Evolutionary conservation across 208 protist genomes (phyloP).

Genomic region (Endotrypanum monterogeii): DNA sequence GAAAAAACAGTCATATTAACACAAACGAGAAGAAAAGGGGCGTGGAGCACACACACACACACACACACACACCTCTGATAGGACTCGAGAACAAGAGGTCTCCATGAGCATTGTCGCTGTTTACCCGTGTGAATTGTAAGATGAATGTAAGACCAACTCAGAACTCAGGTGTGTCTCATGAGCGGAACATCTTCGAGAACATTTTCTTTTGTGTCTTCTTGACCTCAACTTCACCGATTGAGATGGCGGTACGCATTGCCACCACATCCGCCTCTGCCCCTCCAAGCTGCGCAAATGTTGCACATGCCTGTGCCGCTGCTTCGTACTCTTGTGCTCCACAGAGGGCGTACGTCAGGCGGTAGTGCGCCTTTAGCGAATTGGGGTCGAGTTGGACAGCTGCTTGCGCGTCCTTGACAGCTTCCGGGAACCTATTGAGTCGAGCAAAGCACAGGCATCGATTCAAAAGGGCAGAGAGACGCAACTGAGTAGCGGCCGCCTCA

Average conservation of each 20-base stretch:
- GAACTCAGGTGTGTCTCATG: slow-evolving; percentile 7
- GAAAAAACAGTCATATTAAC: not conserved
- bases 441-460: slow-evolving; percentile 68
- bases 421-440: slow-evolving; percentile 35
- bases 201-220: slow-evolving; percentile 51
- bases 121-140: not conserved
- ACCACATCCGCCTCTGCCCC: slow-evolving; percentile 42
- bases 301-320: slow-evolving; percentile 35
- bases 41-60: not conserved
- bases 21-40: not conserved
- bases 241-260: slow-evolving; percentile 41
- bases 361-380: slow-evolving; percentile 57
- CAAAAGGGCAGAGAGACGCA: slow-evolving; percentile 57
- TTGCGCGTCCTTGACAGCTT: slow-evolving; percentile 47
- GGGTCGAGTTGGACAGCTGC: slow-evolving; percentile 42
- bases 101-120: not conserved
- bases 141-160: not conserved
- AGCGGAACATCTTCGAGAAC: slow-evolving; percentile 77
- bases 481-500: slow-evolving; percentile 47
- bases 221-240: slow-evolving; percentile 25
- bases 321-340: slow-evolving; percentile 57
- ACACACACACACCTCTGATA: not conserved
- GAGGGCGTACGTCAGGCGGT: slow-evolving; percentile 61
- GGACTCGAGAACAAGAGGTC: not conserved
- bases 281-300: slow-evolving; percentile 36